Percentiles rank a stretch among this genome's conserved stretches.
phyloP scores from a whole-genome alignment of 2,329 filamentous ascomycete species.

The Chaetomium sp. region DNA sequence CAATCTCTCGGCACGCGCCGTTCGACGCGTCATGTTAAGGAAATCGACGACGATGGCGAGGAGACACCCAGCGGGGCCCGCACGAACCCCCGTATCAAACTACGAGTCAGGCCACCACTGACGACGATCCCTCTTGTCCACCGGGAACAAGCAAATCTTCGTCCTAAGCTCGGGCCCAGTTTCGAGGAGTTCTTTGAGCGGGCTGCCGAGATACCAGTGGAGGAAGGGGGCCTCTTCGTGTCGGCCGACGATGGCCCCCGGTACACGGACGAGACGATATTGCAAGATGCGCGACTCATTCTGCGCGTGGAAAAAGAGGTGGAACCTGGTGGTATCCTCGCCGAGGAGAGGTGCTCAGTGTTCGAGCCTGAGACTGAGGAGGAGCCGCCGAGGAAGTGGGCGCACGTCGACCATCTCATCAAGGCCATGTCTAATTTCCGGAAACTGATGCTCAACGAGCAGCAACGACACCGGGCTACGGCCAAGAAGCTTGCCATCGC shows the following conservation, averaged over 20 bases:
- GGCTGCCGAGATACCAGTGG: constrained; percentile 55
- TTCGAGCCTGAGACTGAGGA: constrained; percentile 72
- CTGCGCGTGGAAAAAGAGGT: constrained; percentile 71
- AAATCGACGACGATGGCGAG: constrained; percentile 37
- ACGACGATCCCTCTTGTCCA: constrained; percentile 60
- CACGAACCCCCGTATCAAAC: constrained; percentile 51
- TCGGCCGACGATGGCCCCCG: constrained; percentile 57
- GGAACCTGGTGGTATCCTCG: constrained; percentile 74
- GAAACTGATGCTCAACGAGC: constrained; percentile 77
- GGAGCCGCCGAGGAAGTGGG: constrained; percentile 77
- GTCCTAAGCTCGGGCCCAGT: constrained; percentile 54
- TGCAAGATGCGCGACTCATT: constrained; percentile 70
- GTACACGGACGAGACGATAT: constrained; percentile 64
- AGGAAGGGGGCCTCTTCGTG: constrained; percentile 58
- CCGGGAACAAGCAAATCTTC: constrained; percentile 58
- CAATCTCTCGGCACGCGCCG: constrained; percentile 48
- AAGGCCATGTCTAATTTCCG: constrained; percentile 80
- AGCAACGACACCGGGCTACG: constrained; percentile 71
- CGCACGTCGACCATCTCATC: constrained; percentile 83
- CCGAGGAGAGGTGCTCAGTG: constrained; percentile 67
- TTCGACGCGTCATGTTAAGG: constrained; percentile 44
- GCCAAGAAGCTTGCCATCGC: constrained; percentile 81
- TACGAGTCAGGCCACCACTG: constrained; percentile 48
- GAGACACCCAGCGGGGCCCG: constrained; percentile 33
- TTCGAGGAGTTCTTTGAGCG: constrained; percentile 61